phyloP scores from a whole-genome alignment of 305 asterid species.

The Fraxinus nigra region DNA sequence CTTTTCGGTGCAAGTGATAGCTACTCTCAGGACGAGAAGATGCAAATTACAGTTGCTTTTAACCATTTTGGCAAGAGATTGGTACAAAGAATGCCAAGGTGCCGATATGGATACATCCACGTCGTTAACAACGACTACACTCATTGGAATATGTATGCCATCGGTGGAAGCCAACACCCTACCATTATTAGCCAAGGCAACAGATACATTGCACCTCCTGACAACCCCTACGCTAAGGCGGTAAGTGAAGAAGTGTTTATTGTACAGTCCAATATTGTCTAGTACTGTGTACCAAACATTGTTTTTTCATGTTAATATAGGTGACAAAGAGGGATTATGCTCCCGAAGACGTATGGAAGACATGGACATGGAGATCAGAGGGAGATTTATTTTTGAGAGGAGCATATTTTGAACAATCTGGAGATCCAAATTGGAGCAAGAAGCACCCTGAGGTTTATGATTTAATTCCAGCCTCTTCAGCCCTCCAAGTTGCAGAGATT shows the following conservation, averaged over 20 bases:
- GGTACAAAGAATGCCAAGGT: constrained; percentile 52
- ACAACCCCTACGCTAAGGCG: constrained; percentile 18
- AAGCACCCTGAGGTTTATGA: constrained; percentile 23
- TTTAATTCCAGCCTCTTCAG: constrained; percentile 26
- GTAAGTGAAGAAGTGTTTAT: constrained; percentile 3
- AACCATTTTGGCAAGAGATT: constrained; percentile 41
- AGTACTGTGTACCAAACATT: not conserved
- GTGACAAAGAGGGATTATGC: constrained; percentile 42
- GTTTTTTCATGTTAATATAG: constrained; percentile 17
- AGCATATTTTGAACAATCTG: constrained; percentile 39
- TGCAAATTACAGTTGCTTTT: constrained; percentile 48
- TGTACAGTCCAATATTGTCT: not conserved
- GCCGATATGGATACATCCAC: constrained; percentile 42
- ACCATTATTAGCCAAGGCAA: constrained; percentile 53
- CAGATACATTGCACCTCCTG: constrained; percentile 42
- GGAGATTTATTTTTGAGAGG: constrained; percentile 34
- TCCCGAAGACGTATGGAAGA: constrained; percentile 30
- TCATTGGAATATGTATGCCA: constrained; percentile 51
- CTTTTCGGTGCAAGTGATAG: constrained; percentile 43
- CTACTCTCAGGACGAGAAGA: constrained; percentile 24
- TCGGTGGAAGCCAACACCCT: constrained; percentile 44
- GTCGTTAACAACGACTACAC: constrained; percentile 54
- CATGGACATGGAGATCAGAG: constrained; percentile 44
- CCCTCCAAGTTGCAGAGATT: constrained; percentile 26
- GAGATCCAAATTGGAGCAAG: constrained; percentile 32